Evolutionary conservation across 164 flowering plant species (phyloP), one percentile per base, ranked within the genome.

Genomic region (Santalum album): DNA sequence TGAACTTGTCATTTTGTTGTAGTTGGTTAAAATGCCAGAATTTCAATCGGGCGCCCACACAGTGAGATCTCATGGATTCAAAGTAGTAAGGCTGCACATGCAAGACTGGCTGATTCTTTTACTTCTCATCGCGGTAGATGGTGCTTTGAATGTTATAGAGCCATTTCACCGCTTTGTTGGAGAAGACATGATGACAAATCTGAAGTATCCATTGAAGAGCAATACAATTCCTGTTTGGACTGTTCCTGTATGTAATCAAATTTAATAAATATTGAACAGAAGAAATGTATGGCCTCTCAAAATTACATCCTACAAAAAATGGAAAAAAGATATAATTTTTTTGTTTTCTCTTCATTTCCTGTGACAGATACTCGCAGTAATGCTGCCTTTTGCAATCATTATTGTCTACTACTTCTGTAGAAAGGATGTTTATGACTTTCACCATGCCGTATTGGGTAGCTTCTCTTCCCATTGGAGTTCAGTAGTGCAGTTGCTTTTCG

Each of bases 361-460:
- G 1, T 49, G 51, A 7, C 51, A 49, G 51, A 49, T 49, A 49
- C 18, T 12, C 16, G 26, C 51, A 7, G 18, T 49, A 23, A 9
- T 49, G 51, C 7, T 49, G 27, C 51, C 51, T 16, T 12, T 49
- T 22, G 51, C 27, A 9, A 49, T 49, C 51, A 23, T 49, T 22
- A n/a, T 49, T 15, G 27, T 49, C 27, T 49, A 12, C 17, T 49
- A 49, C 18, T 49, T 12, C 15, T 5, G 2, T 7, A 49, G 51
- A 27, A 49, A 18, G 19, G 51, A 49, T 17, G 18, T 49, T 11
- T 49, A 49, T 49, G 51, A 49, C 23, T 25, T 49, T 6, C 51
- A 49, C 51, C 51, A 49, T 23, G 51, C 51, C 26, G 23, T 49
- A 23, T 15, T 49, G 17, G 51, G 51, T 49, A 22, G 26, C 17